Evolutionary conservation across 257 asterid species (phyloP).

Genomic region (Ilex aquifolium): DNA sequence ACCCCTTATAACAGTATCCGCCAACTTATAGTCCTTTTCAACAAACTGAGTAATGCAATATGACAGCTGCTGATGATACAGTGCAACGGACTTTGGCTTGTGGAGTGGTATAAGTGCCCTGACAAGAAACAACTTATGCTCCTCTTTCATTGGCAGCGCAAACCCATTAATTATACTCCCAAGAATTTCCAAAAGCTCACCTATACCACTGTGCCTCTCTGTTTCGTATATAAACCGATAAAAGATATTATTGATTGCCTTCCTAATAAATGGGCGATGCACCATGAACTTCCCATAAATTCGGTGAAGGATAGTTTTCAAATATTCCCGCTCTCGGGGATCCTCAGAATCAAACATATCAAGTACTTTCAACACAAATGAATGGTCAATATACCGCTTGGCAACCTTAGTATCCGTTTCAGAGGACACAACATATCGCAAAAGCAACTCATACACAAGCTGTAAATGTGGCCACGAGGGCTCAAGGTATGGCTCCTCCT

Average conservation of each 20-base stretch:
- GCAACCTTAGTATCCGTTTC: conserved; percentile 29
- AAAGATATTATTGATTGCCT: conserved; percentile 21
- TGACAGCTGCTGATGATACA: conserved; percentile 25
- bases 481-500: conserved; percentile 21
- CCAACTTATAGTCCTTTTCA: conserved; percentile 25
- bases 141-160: conserved; percentile 33
- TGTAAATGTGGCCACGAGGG: conserved; percentile 32
- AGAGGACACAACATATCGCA: conserved; percentile 21
- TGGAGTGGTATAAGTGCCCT: conserved; percentile 28
- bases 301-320: conserved; percentile 23
- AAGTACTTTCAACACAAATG: conserved; percentile 22
- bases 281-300: conserved; percentile 34
- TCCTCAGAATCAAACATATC: conserved; percentile 32
- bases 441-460: conserved; percentile 24
- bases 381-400: conserved; percentile 24
- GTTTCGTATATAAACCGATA: conserved; percentile 27
- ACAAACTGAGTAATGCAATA: conserved; percentile 24
- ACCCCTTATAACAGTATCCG: conserved; percentile 24
- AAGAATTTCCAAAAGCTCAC: conserved; percentile 24
- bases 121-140: conserved; percentile 25
- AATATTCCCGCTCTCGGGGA: conserved; percentile 22
- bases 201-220: conserved; percentile 27
- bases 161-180: conserved; percentile 31
- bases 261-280: conserved; percentile 26
- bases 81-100: conserved; percentile 19